Base-by-base conservation (phyloP, 2,329 filamentous ascomycete species). In the Phialophora verrucosa region DNA sequence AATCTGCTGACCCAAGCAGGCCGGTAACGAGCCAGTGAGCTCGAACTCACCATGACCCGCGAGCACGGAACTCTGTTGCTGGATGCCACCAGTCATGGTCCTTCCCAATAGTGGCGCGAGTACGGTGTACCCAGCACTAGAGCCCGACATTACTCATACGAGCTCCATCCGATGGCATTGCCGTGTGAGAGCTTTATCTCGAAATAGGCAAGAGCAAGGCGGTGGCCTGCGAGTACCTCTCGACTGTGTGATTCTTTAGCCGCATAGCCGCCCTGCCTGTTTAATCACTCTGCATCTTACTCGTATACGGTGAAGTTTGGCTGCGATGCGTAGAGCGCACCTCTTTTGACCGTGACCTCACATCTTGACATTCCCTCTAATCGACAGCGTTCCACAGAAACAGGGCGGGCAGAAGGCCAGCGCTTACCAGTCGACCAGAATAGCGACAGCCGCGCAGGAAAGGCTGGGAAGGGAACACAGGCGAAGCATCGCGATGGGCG, bases 401-500 rank as follows among this genome's bases (percentile, higher is more conserved):
- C 49, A 11, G 4, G 2, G 4, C 20, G 14, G 20, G 49, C 23
- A 12, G 49, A 12, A 27, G 23, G 1, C 20, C 49, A 51, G 49
- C 20, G 49, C 20, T 27, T 7, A 27, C 49, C 20, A 51, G 49
- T 3, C 38, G 38, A 44, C 38, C 38, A 44, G 7, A 44, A n/a
- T 44, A 7, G 17, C 17, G 38, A 44, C 38, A 44, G 14, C 5
- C 5, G 8, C 14, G 17, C 38, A n/a, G 38, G 4, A 53, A 25
- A 25, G 49, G 27, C 27, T 5, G 49, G 49, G 27, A n/a, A 53
- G 23, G 3, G 29, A 29, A 8, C 27, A 55, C 10, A 35, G 54
- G 11, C 23, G 20, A 27, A 38, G 8, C 25, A 20, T 58, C 56
- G 47, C 49, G 11, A 86, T 86, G 84, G 85, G 85, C 42, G 79